A percentile compares a stretch with the other conserved stretches of the same genome.
These are phyloP conservation scores for Gracilaria vermiculophylla DNA, from an alignment of 23 red algal genomes.

Conservation along the genomic window DNA sequence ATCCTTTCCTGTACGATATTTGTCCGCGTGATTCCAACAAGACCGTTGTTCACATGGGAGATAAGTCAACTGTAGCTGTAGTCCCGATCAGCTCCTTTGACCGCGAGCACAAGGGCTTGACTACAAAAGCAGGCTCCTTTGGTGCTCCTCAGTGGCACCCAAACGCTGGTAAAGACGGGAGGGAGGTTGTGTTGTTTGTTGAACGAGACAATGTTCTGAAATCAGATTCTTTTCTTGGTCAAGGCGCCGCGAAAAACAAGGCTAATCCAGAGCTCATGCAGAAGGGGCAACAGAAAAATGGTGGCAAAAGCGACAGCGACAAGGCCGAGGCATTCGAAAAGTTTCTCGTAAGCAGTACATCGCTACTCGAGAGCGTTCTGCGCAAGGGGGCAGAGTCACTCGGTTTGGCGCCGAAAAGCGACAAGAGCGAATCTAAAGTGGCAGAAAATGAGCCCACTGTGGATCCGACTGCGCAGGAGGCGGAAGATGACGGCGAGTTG, in stretches of 20 bases:
- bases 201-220: neutral
- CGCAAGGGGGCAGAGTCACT: conserved; percentile 57
- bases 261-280: neutral
- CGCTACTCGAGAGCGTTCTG: conserved; percentile 31
- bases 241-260: neutral
- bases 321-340: conserved; percentile 35
- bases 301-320: neutral
- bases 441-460: neutral
- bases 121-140: conserved; percentile 45
- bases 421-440: neutral
- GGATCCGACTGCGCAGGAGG: neutral
- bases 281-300: neutral
- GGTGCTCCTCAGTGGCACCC: conserved; percentile 70
- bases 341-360: conserved; percentile 17
- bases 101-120: neutral
- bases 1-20: conserved; percentile 68
- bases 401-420: conserved; percentile 12
- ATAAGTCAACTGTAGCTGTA: conserved; percentile 35
- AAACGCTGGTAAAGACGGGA: conserved; percentile 35
- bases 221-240: neutral
- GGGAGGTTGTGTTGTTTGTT: conserved; percentile 64
- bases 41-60: conserved; percentile 61
- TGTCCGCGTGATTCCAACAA: conserved; percentile 54
- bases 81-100: conserved; percentile 8
- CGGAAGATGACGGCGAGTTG: neutral